Conservation (phyloP, 768 basidiomycete species). For the Xerocomus potaroensis region DNA sequence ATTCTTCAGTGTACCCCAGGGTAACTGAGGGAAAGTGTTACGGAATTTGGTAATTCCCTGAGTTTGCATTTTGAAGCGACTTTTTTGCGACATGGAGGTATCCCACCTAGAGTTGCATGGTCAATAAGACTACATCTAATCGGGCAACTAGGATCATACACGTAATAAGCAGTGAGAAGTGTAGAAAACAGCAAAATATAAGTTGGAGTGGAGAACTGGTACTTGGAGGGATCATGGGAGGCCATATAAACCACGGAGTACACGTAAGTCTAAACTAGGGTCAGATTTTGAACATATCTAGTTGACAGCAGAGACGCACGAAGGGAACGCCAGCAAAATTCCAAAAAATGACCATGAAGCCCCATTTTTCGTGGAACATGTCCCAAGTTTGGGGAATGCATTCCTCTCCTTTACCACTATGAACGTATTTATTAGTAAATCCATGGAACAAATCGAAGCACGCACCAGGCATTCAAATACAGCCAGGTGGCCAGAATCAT, state of each 20-base stretch:
- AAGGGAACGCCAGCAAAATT: conserved; percentile 92
- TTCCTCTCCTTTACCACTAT: conserved; percentile 86
- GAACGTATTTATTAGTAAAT: conserved; percentile 3
- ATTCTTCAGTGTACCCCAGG: conserved; percentile 75
- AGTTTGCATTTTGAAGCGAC: conserved; percentile 95
- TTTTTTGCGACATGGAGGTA: conserved; percentile 94
- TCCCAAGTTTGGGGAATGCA: conserved; percentile 98
- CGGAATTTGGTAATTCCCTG: conserved; percentile 84
- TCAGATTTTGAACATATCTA: not conserved
- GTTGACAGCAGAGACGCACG: conserved; percentile 43
- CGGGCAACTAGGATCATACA: conserved; percentile 44
- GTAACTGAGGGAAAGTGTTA: conserved; percentile 91
- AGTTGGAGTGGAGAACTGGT: conserved; percentile 76
- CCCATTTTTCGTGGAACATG: conserved; percentile 99
- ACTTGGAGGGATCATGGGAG: conserved; percentile 83
- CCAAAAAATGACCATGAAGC: conserved; percentile 99
- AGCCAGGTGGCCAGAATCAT: conserved; percentile 94
- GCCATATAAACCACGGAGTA: conserved; percentile 99
- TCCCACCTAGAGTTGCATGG: conserved; percentile 64
- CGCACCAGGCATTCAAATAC: conserved; percentile 93
- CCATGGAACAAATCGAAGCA: not conserved
- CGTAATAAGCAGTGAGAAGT: conserved; percentile 79
- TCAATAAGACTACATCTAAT: conserved; percentile 1
- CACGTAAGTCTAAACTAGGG: conserved; percentile 69
- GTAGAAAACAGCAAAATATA: conserved; percentile 72